Evolutionary conservation across 345 rosid genomes (phyloP), one percentile per base, ranked within the genome.

Genomic region (Firmiana major): DNA sequence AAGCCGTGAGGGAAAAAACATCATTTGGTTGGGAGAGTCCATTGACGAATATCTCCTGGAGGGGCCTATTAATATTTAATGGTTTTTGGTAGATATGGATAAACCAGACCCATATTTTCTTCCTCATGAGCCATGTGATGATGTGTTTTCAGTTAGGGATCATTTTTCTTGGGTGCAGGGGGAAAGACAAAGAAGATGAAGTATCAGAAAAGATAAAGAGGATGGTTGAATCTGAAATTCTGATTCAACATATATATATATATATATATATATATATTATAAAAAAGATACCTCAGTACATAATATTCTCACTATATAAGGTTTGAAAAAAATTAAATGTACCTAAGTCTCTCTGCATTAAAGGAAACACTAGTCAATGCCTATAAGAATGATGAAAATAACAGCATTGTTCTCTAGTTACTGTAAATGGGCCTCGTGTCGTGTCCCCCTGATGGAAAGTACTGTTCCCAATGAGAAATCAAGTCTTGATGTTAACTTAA

Each of bases 31-130:
- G 34, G 53, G 68, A 73, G 24, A n/a, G 26, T 13, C 38, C 7
- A 68, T 24, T n/a, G 45, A 48, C 19, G 13, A 22, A 75, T 67
- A n/a, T 54, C 60, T 17, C 0, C 57, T 9, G 49, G 68, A 22
- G 75, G 60, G 63, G 26, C 53, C 75, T 34, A 59, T 77, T 69
- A n/a, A 21, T 69, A 57, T 36, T 58, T 70, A 28, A 54, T 68
- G 12, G 8, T 9, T 46, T 64, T 48, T 26, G 16, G 15, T 46
- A 49, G n/a, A 8, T 48, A 28, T 28, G 12, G 7, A 49, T 51
- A 21, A 54, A 10, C 63, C 36, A n/a, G 75, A 21, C 63, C 59
- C 59, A 24, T 16, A 49, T 28, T 70, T 48, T 70, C 49, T 42
- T 66, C 73, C 38, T 24, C 53, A n/a, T 34, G 1, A 48, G 26